Conservation (phyloP, 1,284 basidiomycete species). For the Chalciporus piperatoides region DNA sequence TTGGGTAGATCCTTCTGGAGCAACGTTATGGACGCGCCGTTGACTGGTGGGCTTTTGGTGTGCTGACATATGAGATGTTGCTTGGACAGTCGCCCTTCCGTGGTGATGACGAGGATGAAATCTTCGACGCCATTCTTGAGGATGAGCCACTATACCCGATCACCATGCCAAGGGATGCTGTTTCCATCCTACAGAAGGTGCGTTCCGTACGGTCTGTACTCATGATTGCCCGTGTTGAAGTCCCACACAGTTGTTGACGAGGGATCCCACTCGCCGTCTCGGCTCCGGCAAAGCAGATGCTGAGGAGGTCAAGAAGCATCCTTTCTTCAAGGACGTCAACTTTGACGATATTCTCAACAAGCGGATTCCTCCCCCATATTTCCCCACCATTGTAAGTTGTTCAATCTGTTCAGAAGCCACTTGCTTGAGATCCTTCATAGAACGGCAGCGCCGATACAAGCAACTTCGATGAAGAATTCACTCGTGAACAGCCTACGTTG, state of each 20-base stretch:
- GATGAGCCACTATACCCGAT: slow-evolving; percentile 99
- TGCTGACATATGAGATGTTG: slow-evolving; percentile 98
- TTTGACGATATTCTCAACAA: slow-evolving; percentile 97
- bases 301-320: slow-evolving; percentile 95
- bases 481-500: slow-evolving; percentile 92
- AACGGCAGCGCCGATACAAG: slow-evolving; percentile 78
- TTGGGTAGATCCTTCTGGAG: slow-evolving; percentile 86
- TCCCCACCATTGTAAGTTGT: slow-evolving; percentile 84
- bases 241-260: slow-evolving; percentile 76
- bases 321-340: slow-evolving; percentile 97
- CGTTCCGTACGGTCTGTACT: not conserved
- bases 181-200: slow-evolving; percentile 93
- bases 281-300: slow-evolving; percentile 94
- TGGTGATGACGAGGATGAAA: slow-evolving; percentile 99
- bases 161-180: slow-evolving; percentile 99
- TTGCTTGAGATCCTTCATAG: slow-evolving; percentile 35
- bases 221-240: slow-evolving; percentile 9
- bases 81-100: slow-evolving; percentile 99
- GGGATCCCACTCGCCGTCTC: slow-evolving; percentile 91
- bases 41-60: slow-evolving; percentile 99
- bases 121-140: slow-evolving; percentile 98
- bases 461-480: slow-evolving; percentile 98
- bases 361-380: slow-evolving; percentile 95
- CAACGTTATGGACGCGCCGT: slow-evolving; percentile 98
- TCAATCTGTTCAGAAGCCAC: not conserved